Evolutionary conservation across 441 rosid species (phyloP), one percentile per base, ranked within the genome.

Genomic region (Geranium incanum): DNA sequence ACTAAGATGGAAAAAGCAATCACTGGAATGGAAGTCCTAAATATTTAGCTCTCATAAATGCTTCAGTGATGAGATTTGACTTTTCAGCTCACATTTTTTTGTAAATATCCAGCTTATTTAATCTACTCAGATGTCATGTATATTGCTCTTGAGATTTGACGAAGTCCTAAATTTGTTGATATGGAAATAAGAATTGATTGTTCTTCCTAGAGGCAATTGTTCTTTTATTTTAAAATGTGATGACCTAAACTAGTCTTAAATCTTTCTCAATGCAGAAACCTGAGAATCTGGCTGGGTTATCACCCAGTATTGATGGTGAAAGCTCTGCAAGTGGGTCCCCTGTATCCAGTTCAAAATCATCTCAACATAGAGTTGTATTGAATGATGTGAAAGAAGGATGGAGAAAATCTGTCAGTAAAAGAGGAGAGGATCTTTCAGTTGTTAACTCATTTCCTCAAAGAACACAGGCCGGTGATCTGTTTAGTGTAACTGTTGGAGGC

Each of bases 391-490:
- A 78, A 68, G 87, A 83, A 75, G 84, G 78, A 33, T 74, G n/a
- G 65, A 85, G 89, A 81, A 93, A 85, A 84, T 84, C 97, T 69
- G 66, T 79, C 73, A 84, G 88, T 75, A 82, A 78, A 75, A 72
- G 64, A 76, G 85, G 82, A 79, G 94, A 83, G 62, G 87, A 78
- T 78, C 69, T 82, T 43, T 59, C 84, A 1, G 41, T 77, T 68
- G 71, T 73, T 38, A 86, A 83, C 70, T 84, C 92, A 63, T 82
- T 82, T 78, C 89, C 91, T 3, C 89, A 85, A 81, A 86, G 84
- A 82, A 84, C 86, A 68, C 91, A 79, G 78, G 89, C 96, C 12
- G 92, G 95, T 74, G 89, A 89, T 68, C 82, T 88, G 81, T 87
- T 91, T 78, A 76, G 88, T 83, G 88, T 83, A 62, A 70, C 87